Evolutionary conservation across 2,329 filamentous ascomycete genomes (phyloP).

Genomic region (Huntiella abstrusa): DNA sequence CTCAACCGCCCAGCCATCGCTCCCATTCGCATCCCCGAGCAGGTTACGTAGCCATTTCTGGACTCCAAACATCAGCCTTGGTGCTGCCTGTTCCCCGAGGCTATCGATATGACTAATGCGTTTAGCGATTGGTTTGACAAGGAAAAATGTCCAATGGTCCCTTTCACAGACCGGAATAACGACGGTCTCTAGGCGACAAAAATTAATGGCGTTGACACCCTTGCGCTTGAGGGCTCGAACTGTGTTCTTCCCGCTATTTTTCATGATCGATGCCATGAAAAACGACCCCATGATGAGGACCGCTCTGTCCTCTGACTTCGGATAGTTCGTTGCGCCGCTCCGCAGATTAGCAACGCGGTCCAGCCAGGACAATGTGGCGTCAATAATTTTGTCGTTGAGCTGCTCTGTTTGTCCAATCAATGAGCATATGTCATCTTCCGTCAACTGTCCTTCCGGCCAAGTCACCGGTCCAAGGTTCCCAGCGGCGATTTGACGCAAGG

Average conservation of each 20-base stretch:
- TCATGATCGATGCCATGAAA: conserved; percentile 38
- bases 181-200: conserved; percentile 46
- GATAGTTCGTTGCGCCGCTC: conserved; percentile 31
- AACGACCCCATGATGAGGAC: conserved; percentile 46
- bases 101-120: conserved; percentile 54
- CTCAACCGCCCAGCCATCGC: conserved; percentile 39
- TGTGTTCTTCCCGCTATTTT: conserved; percentile 27
- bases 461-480: background rate
- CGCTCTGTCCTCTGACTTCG: conserved; percentile 29
- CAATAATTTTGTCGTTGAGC: conserved; percentile 64
- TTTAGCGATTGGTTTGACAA: conserved; percentile 41
- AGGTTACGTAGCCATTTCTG: conserved; percentile 28
- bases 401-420: conserved; percentile 39
- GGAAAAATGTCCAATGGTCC: conserved; percentile 53
- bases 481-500: background rate
- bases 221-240: conserved; percentile 37
- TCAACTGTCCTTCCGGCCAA: conserved; percentile 13
- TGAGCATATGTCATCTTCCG: conserved; percentile 41
- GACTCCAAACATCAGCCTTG: too few relatives aligned
- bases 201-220: conserved; percentile 38
- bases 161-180: conserved; percentile 49
- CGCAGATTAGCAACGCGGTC: conserved; percentile 38
- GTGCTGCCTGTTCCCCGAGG: conserved; percentile 23
- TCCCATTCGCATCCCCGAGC: conserved; percentile 32
- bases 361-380: conserved; percentile 43